Percentiles rank a stretch among this genome's conserved stretches.
Conservation (phyloP, 495 filamentous ascomycete genomes). For the Aspergillus mulundensis region DNA sequence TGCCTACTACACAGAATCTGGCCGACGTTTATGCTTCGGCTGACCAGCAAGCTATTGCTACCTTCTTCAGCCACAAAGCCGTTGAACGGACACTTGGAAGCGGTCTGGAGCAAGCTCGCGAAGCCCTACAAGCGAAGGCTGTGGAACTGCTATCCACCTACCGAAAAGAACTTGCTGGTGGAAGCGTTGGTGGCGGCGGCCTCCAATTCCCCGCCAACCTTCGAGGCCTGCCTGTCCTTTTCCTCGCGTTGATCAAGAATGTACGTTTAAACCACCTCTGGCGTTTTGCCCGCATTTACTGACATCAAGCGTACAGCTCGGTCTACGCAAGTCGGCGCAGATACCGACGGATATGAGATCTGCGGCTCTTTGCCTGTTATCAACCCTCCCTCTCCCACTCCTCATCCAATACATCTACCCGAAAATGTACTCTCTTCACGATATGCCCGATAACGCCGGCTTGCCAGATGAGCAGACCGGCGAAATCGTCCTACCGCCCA, state of each 20-base stretch:
- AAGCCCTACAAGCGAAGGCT: slow-evolving; percentile 82
- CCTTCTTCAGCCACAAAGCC: slow-evolving; percentile 96
- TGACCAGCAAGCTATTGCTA: slow-evolving; percentile 87
- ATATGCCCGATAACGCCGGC: slow-evolving; percentile 95
- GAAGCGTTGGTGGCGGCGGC: slow-evolving; percentile 87
- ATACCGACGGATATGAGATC: slow-evolving; percentile 95
- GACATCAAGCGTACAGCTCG: slow-evolving; percentile 54
- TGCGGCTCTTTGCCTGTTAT: slow-evolving; percentile 86
- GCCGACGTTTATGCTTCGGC: slow-evolving; percentile 92
- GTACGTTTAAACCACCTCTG: slow-evolving; percentile 41
- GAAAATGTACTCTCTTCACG: slow-evolving; percentile 86
- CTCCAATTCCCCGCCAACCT: slow-evolving; percentile 93
- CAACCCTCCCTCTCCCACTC: slow-evolving; percentile 85
- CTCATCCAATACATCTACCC: slow-evolving; percentile 98
- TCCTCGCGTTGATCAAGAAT: slow-evolving; percentile 93
- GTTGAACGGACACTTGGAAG: slow-evolving; percentile 83
- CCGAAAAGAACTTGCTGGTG: slow-evolving; percentile 92
- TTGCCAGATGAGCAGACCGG: slow-evolving; percentile 78
- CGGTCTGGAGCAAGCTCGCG: slow-evolving; percentile 85
- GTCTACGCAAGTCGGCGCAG: slow-evolving; percentile 89
- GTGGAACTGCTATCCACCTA: slow-evolving; percentile 94
- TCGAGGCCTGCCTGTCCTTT: slow-evolving; percentile 79
- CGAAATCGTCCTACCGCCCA: slow-evolving; percentile 80
- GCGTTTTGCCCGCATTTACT: slow-evolving; percentile 14
- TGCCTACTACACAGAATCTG: slow-evolving; percentile 86